Evolutionary conservation across 148 eudicot species (phyloP), one percentile per base, ranked within the genome.

Genomic region (Diospyros kaki): DNA sequence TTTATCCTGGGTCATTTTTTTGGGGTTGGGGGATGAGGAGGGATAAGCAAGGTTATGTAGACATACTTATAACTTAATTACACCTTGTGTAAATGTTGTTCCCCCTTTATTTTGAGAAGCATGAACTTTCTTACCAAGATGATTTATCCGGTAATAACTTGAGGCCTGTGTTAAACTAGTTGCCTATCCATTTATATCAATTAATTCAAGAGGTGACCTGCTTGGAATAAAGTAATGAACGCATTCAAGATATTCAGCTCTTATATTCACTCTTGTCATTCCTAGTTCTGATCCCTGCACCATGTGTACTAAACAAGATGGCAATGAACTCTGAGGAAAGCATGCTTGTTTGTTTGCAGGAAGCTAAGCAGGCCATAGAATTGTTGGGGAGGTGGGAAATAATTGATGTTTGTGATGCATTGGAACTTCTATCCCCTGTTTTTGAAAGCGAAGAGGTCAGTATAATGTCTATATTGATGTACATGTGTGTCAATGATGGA

Each of bases 371-470:
- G 78, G 96, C 97, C 73, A 41, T 87, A 75, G 98, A 95, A 72
- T 76, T 95, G 83, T 89, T 88, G 94, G 83, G 90, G 39, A 90
- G 87, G 84, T 95, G 98, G 98, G 90, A 89, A 82, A 86, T 80
- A 72, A 90, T 95, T 69, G 98, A 95, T 86, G 97, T 95, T 42
- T 90, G 91, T 83, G 98, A 92, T 90, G 98, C 97, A 51, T 64
- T 95, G 82, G 98, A 95, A 82, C 93, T 95, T 75, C 79, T 95
- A 73, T 95, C 97, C 75, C 94, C 96, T 78, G 85, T 95, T 75
- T 95, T 95, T 79, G 98, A 95, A 78, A 95, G 98, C 82, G 98
- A 95, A 89, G 98, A 95, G 97, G 98, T 95, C 15, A 82, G 89
- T 86, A 71, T 65, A 66, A 51, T 42, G 18, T 52, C 55, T 52